A percentile compares a stretch with the other conserved stretches of the same genome.
These are phyloP conservation scores for Solanum bulbocastanum DNA, from an alignment of 257 asterid species.

Conservation along the genomic window DNA sequence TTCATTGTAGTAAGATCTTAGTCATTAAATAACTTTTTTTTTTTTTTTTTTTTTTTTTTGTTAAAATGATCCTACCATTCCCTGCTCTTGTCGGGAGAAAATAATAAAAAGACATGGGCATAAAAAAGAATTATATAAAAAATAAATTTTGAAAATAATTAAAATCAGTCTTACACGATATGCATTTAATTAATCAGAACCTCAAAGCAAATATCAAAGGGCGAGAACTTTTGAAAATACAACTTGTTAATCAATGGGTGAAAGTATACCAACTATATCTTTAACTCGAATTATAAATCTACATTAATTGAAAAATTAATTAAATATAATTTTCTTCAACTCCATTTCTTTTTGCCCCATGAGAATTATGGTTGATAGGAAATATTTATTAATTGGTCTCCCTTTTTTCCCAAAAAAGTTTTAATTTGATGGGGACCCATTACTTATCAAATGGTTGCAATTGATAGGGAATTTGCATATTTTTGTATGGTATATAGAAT, in stretches of 20 bases:
- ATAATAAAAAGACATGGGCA: background rate
- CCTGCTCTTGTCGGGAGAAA: slow-evolving; percentile 5
- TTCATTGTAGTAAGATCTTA: background rate
- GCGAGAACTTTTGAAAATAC: background rate
- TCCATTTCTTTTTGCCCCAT: background rate
- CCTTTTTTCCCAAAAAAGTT: background rate
- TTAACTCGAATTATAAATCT: background rate
- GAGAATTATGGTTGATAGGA: background rate
- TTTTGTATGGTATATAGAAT: background rate
- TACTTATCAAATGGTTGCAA: background rate
- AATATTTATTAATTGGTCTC: background rate
- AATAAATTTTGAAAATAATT: background rate
- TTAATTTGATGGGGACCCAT: slow-evolving; percentile 2
- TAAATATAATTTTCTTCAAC: background rate
- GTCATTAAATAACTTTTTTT: slow-evolving; percentile 7
- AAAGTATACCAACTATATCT: background rate
- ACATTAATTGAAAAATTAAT: background rate
- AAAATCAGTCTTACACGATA: background rate
- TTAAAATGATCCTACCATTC: slow-evolving; percentile 2
- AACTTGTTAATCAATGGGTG: background rate
- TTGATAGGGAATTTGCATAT: slow-evolving; percentile 9
- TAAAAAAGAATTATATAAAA: background rate
- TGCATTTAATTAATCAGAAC: background rate
- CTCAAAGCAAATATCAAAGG: background rate
- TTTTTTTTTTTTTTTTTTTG: background rate